A percentile compares a stretch with the other conserved stretches of the same genome.
These are phyloP conservation scores for Chytriomyces sp. DNA, from an alignment of 192 early-diverging fungal genomes.

Conservation along the genomic window DNA sequence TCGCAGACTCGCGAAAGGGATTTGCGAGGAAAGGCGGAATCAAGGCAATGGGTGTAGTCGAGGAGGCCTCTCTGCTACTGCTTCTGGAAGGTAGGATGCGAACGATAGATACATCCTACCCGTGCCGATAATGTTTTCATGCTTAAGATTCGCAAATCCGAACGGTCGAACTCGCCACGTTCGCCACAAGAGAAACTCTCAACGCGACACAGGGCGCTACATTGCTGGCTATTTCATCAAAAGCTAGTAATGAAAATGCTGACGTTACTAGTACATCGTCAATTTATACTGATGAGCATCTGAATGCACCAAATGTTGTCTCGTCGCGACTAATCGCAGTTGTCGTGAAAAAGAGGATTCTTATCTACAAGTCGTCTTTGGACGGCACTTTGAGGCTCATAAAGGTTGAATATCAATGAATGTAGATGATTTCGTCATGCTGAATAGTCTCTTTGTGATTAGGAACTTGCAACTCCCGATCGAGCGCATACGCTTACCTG, in stretches of 20 bases:
- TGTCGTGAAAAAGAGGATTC: conserved; percentile 29
- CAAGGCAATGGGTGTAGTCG: conserved; percentile 28
- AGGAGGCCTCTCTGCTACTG: no score
- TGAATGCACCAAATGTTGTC: conserved; percentile 15
- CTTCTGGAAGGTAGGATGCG: no score
- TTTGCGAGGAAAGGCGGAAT: conserved; percentile 33
- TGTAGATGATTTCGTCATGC: background rate
- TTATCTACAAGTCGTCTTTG: conserved; percentile 55
- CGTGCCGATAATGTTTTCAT: no score
- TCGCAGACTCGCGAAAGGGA: conserved; percentile 37
- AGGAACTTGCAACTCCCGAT: conserved; percentile 75
- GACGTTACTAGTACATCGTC: no score
- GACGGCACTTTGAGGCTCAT: conserved; percentile 63
- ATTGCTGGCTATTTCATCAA: conserved; percentile 72
- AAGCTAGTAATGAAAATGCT: conserved; percentile 9
- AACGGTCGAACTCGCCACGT: conserved; percentile 74
- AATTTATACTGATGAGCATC: no score
- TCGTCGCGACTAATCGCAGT: conserved; percentile 22
- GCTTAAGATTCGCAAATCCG: conserved; percentile 73
- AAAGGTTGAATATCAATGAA: conserved; percentile 49
- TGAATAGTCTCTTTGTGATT: background rate
- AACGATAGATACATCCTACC: no score
- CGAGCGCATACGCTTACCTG: conserved; percentile 75
- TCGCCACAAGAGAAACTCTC: conserved; percentile 68
- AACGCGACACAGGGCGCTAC: conserved; percentile 74